phyloP scores from a whole-genome alignment of 2,329 filamentous ascomycete species.

The Pleomassaria siparia region DNA sequence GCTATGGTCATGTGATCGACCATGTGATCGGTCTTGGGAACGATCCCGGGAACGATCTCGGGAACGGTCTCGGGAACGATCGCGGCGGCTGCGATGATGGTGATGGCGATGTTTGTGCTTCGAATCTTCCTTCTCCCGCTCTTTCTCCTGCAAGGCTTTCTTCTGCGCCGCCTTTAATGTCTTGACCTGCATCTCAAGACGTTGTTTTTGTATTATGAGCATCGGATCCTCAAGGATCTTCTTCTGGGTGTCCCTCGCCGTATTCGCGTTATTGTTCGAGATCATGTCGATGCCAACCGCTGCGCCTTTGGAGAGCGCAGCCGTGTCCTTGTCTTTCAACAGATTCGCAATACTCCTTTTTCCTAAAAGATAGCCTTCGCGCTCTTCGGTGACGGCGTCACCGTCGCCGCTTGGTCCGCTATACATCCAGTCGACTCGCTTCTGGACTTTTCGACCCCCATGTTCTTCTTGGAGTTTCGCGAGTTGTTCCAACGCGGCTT shows the following conservation, averaged over 20 bases:
- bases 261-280: constrained; percentile 65
- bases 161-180: constrained; percentile 58
- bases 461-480: constrained; percentile 86
- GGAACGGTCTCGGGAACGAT: constrained; percentile 41
- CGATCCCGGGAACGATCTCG: constrained; percentile 30
- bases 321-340: constrained; percentile 73
- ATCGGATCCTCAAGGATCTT: constrained; percentile 93
- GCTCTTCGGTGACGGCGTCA: constrained; percentile 71
- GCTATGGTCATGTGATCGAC: constrained; percentile 22
- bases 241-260: constrained; percentile 73
- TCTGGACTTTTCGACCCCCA: constrained; percentile 75
- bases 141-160: constrained; percentile 39
- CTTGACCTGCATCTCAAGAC: constrained; percentile 63
- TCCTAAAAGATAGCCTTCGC: constrained; percentile 88
- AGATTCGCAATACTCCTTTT: constrained; percentile 90
- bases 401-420: constrained; percentile 78
- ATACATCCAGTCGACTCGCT: constrained; percentile 98
- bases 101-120: constrained; percentile 12
- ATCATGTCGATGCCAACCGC: constrained; percentile 51
- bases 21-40: constrained; percentile 28
- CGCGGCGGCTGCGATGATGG: constrained; percentile 31
- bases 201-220: constrained; percentile 88
- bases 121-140: constrained; percentile 29
- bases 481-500: constrained; percentile 88
- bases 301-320: constrained; percentile 67